Base-by-base conservation (phyloP, 306 rosid genomes). In the Crataegus laevigata region DNA sequence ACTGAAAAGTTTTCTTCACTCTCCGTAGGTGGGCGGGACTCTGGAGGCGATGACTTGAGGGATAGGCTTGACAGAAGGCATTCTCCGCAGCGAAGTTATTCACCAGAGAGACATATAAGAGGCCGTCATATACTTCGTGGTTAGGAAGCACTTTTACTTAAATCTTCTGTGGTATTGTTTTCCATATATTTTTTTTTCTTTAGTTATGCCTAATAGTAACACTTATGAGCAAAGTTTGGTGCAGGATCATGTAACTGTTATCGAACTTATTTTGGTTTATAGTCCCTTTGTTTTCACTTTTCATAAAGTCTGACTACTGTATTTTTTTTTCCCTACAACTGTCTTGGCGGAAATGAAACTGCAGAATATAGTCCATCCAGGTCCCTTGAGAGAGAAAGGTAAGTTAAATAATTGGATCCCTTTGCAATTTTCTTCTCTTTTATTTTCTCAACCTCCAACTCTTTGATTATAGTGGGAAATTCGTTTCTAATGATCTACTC, bases 1-100 rank as follows among this genome's bases (percentile, higher is more conserved):
- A 64, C 59, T 64, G 55, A 64, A 81, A 75, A 52, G 68, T 82
- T 54, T 80, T 69, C 59, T 63, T 67, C 77, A 73, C 82, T 71
- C 71, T 77, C 69, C 87, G 80, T 79, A 94, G 99, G 96, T 77
- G 84, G 90, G 81, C 84, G 81, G 79, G 96, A 85, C 50, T 82
- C 84, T 86, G 82, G 77, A 75, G 90, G 83, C 45, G 74, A 81
- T 85, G 96, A 94, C 82, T 84, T 92, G 82, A 89, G 99, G 87
- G 94, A 86, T 79, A 94, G 79, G 86, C 93, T 91, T 82, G 96
- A 83, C 25, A 81, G 93, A 76, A 84, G 93, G 81, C 75, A 80
- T 75, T 82, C 88, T 81, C 90, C 97, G 43, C 87, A 80, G 72
- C 79, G 66, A 72, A 85, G 83, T 72, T 88, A 83, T 75, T 83